Evolutionary conservation across 768 basidiomycete species (phyloP).

Genomic region (Daedaleopsis nitida): DNA sequence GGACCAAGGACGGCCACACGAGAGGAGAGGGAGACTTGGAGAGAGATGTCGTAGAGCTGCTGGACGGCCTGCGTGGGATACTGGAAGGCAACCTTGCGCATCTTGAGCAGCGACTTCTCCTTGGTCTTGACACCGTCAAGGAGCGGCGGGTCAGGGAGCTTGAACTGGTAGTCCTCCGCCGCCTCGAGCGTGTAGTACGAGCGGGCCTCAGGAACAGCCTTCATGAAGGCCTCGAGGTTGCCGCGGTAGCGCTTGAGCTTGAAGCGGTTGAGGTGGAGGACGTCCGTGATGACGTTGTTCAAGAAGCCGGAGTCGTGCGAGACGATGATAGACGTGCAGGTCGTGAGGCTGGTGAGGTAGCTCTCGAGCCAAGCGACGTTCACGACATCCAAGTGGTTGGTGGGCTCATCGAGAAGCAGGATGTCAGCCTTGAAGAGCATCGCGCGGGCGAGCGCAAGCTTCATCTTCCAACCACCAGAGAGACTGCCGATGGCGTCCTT

Average conservation of each 20-base stretch:
- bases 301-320: conserved; percentile 98
- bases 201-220: conserved; percentile 94
- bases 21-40: conserved; percentile 96
- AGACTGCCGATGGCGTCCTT: conserved; percentile 82
- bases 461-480: conserved; percentile 99
- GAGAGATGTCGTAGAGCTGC: conserved; percentile 91
- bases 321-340: conserved; percentile 96
- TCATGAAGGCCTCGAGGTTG: conserved; percentile 93
- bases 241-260: conserved; percentile 95
- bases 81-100: conserved; percentile 98
- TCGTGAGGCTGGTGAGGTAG: conserved; percentile 85
- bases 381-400: conserved; percentile 96
- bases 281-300: conserved; percentile 97
- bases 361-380: conserved; percentile 97
- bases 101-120: conserved; percentile 95
- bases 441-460: conserved; percentile 94
- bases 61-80: conserved; percentile 86
- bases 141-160: conserved; percentile 94
- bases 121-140: conserved; percentile 99
- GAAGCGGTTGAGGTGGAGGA: conserved; percentile 97
- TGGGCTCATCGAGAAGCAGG: conserved; percentile 93
- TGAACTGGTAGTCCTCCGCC: conserved; percentile 97
- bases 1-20: conserved; percentile 98
- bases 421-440: conserved; percentile 99
- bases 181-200: conserved; percentile 97